These are phyloP conservation scores for Neonectria ditissima DNA, from an alignment of 2,329 filamentous ascomycete genomes.

Conservation along the genomic window DNA sequence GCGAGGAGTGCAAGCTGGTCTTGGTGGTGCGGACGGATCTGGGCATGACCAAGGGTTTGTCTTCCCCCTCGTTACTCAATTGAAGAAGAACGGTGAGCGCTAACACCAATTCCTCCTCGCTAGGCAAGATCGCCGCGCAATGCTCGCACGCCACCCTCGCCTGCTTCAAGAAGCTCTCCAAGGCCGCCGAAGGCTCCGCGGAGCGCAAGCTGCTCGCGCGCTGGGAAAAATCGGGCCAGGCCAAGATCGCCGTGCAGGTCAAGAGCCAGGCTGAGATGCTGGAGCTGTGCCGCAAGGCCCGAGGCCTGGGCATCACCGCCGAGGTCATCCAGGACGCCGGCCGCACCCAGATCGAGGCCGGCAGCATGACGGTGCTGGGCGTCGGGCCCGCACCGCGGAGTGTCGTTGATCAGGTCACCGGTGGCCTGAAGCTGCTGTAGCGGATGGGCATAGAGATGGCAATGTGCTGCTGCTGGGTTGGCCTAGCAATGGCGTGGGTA, in stretches of 20 bases:
- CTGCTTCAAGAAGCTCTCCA: slow-evolving; percentile 88
- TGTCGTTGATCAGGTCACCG: slow-evolving; percentile 87
- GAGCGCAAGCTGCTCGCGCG: slow-evolving; percentile 76
- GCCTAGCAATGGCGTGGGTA: neutral
- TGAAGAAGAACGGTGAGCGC: neutral
- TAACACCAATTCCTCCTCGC: slow-evolving; percentile 1
- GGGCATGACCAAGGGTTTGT: slow-evolving; percentile 94
- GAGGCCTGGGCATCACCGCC: slow-evolving; percentile 86
- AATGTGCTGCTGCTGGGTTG: neutral
- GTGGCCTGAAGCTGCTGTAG: slow-evolving; percentile 84
- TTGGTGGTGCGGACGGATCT: slow-evolving; percentile 93
- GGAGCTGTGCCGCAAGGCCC: slow-evolving; percentile 78
- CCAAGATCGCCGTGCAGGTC: slow-evolving; percentile 92
- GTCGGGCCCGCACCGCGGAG: slow-evolving; percentile 86
- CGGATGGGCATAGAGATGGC: neutral
- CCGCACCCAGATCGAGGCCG: slow-evolving; percentile 93
- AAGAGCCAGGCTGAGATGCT: slow-evolving; percentile 88
- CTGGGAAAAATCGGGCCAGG: slow-evolving; percentile 90
- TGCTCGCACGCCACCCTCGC: slow-evolving; percentile 96
- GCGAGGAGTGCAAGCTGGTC: slow-evolving; percentile 93
- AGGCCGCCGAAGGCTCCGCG: slow-evolving; percentile 64
- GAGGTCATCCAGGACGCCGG: slow-evolving; percentile 96
- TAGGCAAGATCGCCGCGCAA: slow-evolving; percentile 97
- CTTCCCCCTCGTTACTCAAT: neutral
- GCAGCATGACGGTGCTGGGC: slow-evolving; percentile 92